Conservation (phyloP, 2,329 filamentous ascomycete genomes). For the Alternaria brassicae region DNA sequence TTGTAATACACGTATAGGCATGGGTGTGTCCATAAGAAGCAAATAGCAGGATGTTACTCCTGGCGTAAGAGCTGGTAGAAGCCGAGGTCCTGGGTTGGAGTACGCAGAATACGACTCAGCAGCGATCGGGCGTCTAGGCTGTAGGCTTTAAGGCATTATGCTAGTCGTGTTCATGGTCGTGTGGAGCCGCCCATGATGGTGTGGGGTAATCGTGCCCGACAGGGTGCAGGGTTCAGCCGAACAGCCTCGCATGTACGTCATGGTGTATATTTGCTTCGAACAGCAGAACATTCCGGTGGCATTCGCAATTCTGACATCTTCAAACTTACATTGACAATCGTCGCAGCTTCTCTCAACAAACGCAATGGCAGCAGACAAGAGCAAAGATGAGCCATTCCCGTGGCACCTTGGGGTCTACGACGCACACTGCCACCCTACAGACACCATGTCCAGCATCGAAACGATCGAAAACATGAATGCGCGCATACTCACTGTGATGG, state of each 20-base stretch:
- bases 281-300: neutral
- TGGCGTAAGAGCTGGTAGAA: neutral
- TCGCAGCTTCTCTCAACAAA: no score
- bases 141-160: neutral
- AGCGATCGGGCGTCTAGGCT: neutral
- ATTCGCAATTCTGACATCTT: neutral
- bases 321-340: neutral
- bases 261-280: slow-evolving; percentile 7
- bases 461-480: slow-evolving; percentile 71
- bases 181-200: neutral
- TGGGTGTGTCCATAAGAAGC: slow-evolving; percentile 3
- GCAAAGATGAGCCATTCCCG: slow-evolving; percentile 57
- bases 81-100: neutral
- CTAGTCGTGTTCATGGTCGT: neutral
- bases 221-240: slow-evolving; percentile 7
- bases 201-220: neutral
- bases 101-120: neutral
- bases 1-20: neutral
- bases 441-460: slow-evolving; percentile 70
- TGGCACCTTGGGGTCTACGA: slow-evolving; percentile 77
- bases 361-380: slow-evolving; percentile 7
- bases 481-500: slow-evolving; percentile 74
- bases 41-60: neutral
- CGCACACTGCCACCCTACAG: slow-evolving; percentile 85
- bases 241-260: slow-evolving; percentile 14